A percentile compares a stretch with the other conserved stretches of the same genome.
phyloP scores from a whole-genome alignment of 305 asterid genomes.

The Fraxinus xanthoxyloides region DNA sequence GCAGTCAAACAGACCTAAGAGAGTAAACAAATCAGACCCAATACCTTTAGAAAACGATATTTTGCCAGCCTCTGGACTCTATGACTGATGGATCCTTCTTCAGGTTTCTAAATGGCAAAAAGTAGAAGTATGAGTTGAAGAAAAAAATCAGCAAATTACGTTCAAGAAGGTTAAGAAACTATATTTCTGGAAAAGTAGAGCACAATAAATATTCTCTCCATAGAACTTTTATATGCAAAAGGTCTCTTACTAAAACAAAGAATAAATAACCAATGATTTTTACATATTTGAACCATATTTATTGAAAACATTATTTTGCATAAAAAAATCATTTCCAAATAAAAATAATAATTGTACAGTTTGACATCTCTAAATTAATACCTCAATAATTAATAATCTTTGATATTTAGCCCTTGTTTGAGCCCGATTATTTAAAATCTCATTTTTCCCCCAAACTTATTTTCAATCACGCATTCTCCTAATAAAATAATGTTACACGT shows the following conservation, averaged over 20 bases:
- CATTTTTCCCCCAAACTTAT: too few species aligned
- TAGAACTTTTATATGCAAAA: background rate
- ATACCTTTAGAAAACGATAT: slow-evolving; percentile 93
- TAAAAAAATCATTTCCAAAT: background rate
- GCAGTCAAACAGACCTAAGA: background rate
- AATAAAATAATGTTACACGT: too few species aligned
- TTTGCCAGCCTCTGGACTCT: slow-evolving; percentile 98
- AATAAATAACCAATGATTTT: background rate
- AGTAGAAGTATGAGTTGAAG: slow-evolving; percentile 5
- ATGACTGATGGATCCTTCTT: slow-evolving; percentile 96
- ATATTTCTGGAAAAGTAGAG: background rate
- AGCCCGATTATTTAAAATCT: too few species aligned
- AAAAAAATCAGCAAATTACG: background rate
- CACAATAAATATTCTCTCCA: background rate
- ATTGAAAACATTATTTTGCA: background rate
- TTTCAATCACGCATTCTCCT: too few species aligned
- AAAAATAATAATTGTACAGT: background rate
- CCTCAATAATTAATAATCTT: background rate
- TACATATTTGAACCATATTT: background rate
- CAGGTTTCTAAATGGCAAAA: slow-evolving; percentile 71
- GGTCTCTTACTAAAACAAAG: background rate
- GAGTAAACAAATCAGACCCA: background rate
- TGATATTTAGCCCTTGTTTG: too few species aligned
- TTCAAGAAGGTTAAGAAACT: slow-evolving; percentile 2
- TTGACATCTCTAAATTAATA: background rate